These are phyloP conservation scores for Leptodermis oblonga DNA, from an alignment of 257 asterid genomes.

Conservation along the genomic window DNA sequence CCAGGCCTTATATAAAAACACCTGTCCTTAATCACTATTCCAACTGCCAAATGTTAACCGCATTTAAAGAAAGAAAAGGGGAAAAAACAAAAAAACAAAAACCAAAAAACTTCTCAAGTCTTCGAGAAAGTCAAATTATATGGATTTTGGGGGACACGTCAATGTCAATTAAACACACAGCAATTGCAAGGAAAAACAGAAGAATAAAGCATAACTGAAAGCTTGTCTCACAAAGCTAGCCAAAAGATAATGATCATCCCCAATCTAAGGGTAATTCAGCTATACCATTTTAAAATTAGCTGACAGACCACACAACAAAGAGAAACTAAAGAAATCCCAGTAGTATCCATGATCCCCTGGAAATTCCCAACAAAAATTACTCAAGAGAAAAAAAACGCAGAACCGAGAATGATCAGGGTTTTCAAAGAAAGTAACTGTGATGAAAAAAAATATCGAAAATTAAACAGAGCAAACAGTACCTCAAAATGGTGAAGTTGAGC, in stretches of 20 bases:
- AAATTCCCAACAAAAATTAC: too few relatives aligned
- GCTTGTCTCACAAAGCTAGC: neutral
- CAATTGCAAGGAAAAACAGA: conserved; percentile 3
- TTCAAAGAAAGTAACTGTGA: neutral
- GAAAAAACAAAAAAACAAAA: neutral
- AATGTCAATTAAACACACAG: conserved; percentile 4
- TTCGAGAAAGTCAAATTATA: neutral
- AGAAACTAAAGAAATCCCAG: neutral
- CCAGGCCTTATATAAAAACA: neutral
- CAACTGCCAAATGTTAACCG: conserved; percentile 5
- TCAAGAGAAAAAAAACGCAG: neutral
- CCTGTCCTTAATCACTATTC: neutral
- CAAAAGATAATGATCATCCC: conserved; percentile 13
- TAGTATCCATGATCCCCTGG: neutral
- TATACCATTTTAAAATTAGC: neutral
- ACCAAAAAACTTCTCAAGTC: neutral
- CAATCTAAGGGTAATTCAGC: neutral
- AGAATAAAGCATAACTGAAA: neutral
- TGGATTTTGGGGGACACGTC: neutral
- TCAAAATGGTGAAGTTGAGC: conserved; percentile 10
- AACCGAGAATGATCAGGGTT: conserved; percentile 4
- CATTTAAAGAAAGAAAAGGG: neutral
- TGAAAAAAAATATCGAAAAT: conserved; percentile 11
- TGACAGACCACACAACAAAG: neutral
- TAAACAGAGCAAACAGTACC: conserved; percentile 27